Percentiles rank a stretch among this genome's conserved stretches.
These are phyloP conservation scores for Suillus weaverae DNA, from an alignment of 768 basidiomycete genomes.

Conservation along the genomic window DNA sequence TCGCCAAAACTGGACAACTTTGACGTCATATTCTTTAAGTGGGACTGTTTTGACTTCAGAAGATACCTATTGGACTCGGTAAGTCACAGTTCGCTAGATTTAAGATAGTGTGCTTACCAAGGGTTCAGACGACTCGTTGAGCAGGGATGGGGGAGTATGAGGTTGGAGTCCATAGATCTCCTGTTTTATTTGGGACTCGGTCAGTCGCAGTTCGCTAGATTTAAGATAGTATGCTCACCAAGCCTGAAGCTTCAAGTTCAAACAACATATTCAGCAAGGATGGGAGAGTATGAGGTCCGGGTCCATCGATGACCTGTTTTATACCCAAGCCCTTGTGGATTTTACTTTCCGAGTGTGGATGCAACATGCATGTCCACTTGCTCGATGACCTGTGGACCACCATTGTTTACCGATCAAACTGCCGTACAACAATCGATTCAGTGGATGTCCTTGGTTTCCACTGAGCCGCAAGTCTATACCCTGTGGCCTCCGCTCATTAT, in stretches of 20 bases:
- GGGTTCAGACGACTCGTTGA: background rate
- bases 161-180: background rate
- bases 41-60: constrained; percentile 17
- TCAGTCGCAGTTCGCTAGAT: background rate
- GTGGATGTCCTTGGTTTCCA: too few species aligned
- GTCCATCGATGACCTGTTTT: too few species aligned
- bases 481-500: too few species aligned
- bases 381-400: too few species aligned
- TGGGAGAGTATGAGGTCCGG: background rate
- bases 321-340: too few species aligned
- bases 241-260: background rate
- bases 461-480: too few species aligned
- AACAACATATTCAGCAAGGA: background rate
- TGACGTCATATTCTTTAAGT: constrained; percentile 18
- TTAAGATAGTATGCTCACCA: background rate
- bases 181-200: background rate
- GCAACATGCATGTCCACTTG: too few species aligned
- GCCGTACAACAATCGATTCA: too few species aligned
- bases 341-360: too few species aligned
- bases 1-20: constrained; percentile 31
- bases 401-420: too few species aligned
- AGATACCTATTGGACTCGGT: background rate
- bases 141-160: background rate
- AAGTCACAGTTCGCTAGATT: background rate
- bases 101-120: background rate